Conservation (phyloP, 768 basidiomycete species). For the Xerocomellus amylosporus region DNA sequence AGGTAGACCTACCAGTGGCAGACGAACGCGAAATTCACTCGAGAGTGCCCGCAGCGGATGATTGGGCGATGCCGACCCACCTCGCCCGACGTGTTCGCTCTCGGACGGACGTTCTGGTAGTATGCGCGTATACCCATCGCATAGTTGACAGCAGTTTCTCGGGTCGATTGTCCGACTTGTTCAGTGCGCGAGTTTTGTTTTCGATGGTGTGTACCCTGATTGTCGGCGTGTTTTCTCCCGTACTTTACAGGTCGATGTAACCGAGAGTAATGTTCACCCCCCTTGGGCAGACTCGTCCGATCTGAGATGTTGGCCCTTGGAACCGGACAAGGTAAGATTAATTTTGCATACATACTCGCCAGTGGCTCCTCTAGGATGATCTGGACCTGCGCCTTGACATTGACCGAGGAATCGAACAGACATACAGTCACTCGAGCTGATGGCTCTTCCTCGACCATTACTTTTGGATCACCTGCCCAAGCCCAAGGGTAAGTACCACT, state of each 20-base stretch:
- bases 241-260: background rate
- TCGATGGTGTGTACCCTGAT: background rate
- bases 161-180: background rate
- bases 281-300: background rate
- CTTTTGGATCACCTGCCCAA: too few species aligned
- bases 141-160: background rate
- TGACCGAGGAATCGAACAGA: too few species aligned
- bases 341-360: too few species aligned
- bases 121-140: background rate
- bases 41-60: background rate
- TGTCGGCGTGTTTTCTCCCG: background rate
- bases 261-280: background rate
- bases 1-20: background rate
- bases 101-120: background rate
- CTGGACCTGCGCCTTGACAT: too few species aligned
- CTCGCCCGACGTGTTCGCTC: background rate
- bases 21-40: constrained; percentile 17
- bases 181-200: background rate
- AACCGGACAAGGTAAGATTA: too few species aligned
- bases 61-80: background rate
- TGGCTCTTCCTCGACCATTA: too few species aligned
- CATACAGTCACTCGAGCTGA: too few species aligned
- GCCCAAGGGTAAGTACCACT: too few species aligned
- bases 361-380: too few species aligned
- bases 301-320: too few species aligned